Base-by-base conservation (phyloP, 345 rosid genomes). In the Boechera retrofracta region DNA sequence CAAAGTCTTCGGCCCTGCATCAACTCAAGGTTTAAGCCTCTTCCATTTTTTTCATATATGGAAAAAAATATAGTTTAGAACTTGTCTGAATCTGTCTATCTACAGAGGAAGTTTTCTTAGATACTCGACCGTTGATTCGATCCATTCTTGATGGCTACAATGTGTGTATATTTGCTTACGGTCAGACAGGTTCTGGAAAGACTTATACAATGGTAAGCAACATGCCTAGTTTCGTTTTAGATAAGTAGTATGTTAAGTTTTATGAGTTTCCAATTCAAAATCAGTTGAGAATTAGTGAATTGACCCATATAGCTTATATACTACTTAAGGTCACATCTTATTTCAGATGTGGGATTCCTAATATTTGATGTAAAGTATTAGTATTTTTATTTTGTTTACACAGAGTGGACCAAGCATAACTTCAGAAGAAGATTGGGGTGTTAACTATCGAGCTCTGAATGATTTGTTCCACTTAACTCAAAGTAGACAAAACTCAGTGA, bases 151-250 rank as follows among this genome's bases (percentile, higher is more conserved):
- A 92, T 59, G 98, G 98, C 49, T 92, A 83, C 78, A 90, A 88
- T 74, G 98, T 92, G 26, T 92, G 96, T 63, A 90, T 92, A 71
- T 90, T 92, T 83, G 98, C 98, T 12, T 92, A 92, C 71, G 98
- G 98, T 69, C 98, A 92, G 78, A 92, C 94, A 24, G 98, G 98
- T 21, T 93, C 98, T 0, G 98, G 98, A 61, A 93, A 93, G 83
- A 93, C 98, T 54, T 90, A 90, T 67, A 93, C 97, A 28, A 93
- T 93, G 98, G 98, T 90, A 75, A 26, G 76, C 24, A 49, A 48
- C 48, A 59, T 42, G 70, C 3, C 2, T 55, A 5, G 2, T 70
- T 42, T 69, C 18, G 6, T 3, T 69, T 16, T 41, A 61, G 39
- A 54, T 16, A 7, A 6, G 5, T 12, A 11, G 15, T 42, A 42